Percentiles rank a stretch among this genome's conserved stretches.
Conservation (phyloP, 2,329 filamentous ascomycete species). For the Cladophialophora exuberans region DNA sequence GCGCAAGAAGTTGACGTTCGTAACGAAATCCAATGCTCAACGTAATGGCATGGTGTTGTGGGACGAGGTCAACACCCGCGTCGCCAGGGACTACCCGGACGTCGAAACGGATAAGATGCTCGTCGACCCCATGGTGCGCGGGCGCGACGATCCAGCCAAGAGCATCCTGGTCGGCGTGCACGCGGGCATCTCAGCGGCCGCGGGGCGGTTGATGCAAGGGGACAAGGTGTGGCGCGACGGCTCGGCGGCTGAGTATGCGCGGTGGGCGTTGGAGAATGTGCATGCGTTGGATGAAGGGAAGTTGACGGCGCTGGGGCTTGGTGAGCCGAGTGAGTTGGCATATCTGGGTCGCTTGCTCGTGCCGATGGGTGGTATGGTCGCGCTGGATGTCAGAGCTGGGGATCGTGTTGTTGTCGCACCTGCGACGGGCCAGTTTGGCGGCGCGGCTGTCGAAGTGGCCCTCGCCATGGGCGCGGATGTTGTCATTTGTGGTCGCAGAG, state of each 20-base stretch:
- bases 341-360: slow-evolving; percentile 43
- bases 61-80: slow-evolving; percentile 63
- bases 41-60: slow-evolving; percentile 70
- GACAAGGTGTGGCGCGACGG: slow-evolving; percentile 40
- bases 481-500: slow-evolving; percentile 52
- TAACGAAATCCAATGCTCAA: slow-evolving; percentile 69
- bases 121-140: slow-evolving; percentile 41
- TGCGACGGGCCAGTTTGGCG: slow-evolving; percentile 53
- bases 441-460: slow-evolving; percentile 52
- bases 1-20: slow-evolving; percentile 63
- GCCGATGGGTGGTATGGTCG: slow-evolving; percentile 47
- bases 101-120: slow-evolving; percentile 64
- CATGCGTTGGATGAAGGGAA: slow-evolving; percentile 38
- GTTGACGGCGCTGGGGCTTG: slow-evolving; percentile 41
- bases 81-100: slow-evolving; percentile 62
- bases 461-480: slow-evolving; percentile 54
- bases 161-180: slow-evolving; percentile 30
- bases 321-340: slow-evolving; percentile 40
- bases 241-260: slow-evolving; percentile 41
- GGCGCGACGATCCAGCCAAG: slow-evolving; percentile 39
- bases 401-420: slow-evolving; percentile 54
- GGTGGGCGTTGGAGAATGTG: slow-evolving; percentile 44
- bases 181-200: slow-evolving; percentile 35
- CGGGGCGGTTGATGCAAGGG: slow-evolving; percentile 38
- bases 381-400: slow-evolving; percentile 45